phyloP scores from a whole-genome alignment of 805 yeast genomes.

The Kazachstania africana region DNA sequence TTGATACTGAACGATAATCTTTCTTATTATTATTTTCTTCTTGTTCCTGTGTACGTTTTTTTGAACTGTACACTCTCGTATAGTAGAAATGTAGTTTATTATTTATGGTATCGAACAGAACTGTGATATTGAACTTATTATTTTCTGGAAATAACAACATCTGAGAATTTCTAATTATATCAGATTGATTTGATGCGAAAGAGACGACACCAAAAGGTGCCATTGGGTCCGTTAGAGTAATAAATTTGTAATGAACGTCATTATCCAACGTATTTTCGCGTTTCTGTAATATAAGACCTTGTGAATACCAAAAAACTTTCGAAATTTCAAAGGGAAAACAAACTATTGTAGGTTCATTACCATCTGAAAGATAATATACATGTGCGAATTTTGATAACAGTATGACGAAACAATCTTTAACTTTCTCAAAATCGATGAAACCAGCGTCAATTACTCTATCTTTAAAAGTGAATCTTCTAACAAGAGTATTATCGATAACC shows the following conservation, averaged over 20 bases:
- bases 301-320: slow-evolving; percentile 50
- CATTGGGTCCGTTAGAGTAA: slow-evolving; percentile 65
- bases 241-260: slow-evolving; percentile 28
- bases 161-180: slow-evolving; percentile 5
- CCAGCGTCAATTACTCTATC: slow-evolving; percentile 44
- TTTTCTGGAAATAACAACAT: slow-evolving; percentile 18
- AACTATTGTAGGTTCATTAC: slow-evolving; percentile 40
- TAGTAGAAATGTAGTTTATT: slow-evolving; percentile 15
- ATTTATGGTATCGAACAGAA: slow-evolving; percentile 12
- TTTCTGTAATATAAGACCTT: slow-evolving; percentile 57
- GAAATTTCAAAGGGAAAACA: slow-evolving; percentile 60
- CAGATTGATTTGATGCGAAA: slow-evolving; percentile 42
- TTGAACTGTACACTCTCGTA: slow-evolving; percentile 10
- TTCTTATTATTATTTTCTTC: neutral
- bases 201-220: slow-evolving; percentile 62
- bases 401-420: slow-evolving; percentile 39
- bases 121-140: slow-evolving; percentile 20
- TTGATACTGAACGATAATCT: neutral
- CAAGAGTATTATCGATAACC: slow-evolving; percentile 23
- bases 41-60: neutral
- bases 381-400: slow-evolving; percentile 49
- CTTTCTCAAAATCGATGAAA: slow-evolving; percentile 39
- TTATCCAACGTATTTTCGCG: slow-evolving; percentile 11
- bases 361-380: slow-evolving; percentile 44
- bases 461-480: slow-evolving; percentile 34